Conservation (phyloP, 1,284 basidiomycete genomes). For the Apiotrichum mycotoxinovorans region DNA sequence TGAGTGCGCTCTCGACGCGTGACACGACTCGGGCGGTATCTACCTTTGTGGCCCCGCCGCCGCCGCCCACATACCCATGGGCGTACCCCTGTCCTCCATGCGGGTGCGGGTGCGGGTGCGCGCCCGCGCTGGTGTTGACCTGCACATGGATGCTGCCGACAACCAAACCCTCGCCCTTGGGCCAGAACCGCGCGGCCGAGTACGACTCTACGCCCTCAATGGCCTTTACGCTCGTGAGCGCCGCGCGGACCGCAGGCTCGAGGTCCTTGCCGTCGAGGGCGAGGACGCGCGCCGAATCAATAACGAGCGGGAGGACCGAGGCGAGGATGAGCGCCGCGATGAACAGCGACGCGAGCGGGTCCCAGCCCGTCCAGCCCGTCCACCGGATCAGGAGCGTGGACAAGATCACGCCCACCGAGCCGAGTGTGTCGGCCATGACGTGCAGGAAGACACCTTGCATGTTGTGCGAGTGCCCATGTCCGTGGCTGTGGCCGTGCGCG, state of each 20-base stretch:
- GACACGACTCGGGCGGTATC: conserved; percentile 68
- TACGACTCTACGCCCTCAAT: conserved; percentile 79
- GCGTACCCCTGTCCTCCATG: conserved; percentile 7
- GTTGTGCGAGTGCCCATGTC: conserved; percentile 79
- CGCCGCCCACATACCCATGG: conserved; percentile 22
- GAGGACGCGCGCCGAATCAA: conserved; percentile 86
- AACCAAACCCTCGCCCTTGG: conserved; percentile 78
- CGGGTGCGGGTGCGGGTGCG: conserved; percentile 16
- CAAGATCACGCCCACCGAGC: conserved; percentile 87
- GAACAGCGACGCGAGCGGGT: conserved; percentile 95
- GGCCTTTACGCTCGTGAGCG: conserved; percentile 67
- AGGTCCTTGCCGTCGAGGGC: conserved; percentile 76
- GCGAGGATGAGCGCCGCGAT: conserved; percentile 94
- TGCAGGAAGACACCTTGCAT: conserved; percentile 97
- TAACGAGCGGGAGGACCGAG: conserved; percentile 88
- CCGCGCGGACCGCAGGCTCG: conserved; percentile 64
- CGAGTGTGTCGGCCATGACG: conserved; percentile 41
- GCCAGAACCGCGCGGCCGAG: conserved; percentile 86
- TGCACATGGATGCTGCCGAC: conserved; percentile 90
- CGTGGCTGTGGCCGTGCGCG: conserved; percentile 20
- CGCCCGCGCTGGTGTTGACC: conserved; percentile 48
- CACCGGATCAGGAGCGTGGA: conserved; percentile 93
- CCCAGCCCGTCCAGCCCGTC: conserved; percentile 99
- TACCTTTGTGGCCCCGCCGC: conserved; percentile 23
- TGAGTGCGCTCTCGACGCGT: conserved; percentile 63